These are phyloP conservation scores for Fusarium cyanostomum DNA, from an alignment of 2,329 filamentous ascomycete species.

Conservation along the genomic window DNA sequence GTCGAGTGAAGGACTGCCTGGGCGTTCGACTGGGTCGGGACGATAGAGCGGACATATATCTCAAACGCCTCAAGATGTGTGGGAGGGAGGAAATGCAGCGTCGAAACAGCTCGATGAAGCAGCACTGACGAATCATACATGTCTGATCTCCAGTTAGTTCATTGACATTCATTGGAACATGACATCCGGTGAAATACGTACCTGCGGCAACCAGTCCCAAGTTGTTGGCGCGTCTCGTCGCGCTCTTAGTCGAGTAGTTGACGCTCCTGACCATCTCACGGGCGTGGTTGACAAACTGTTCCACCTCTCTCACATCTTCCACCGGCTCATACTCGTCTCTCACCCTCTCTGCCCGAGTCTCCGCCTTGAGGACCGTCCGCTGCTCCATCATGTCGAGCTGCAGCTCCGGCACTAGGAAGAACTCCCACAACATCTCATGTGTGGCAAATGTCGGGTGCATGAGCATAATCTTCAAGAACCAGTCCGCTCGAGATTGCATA, in stretches of 20 bases:
- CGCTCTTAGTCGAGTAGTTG: slow-evolving; percentile 82
- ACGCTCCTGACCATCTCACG: slow-evolving; percentile 88
- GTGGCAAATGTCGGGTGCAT: slow-evolving; percentile 92
- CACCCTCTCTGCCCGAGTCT: slow-evolving; percentile 83
- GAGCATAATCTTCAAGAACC: slow-evolving; percentile 86
- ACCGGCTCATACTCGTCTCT: slow-evolving; percentile 89
- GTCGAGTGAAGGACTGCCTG: slow-evolving; percentile 77
- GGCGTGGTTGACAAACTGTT: slow-evolving; percentile 91
- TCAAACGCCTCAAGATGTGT: slow-evolving; percentile 76
- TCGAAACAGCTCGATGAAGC: slow-evolving; percentile 61
- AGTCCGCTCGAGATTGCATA: slow-evolving; percentile 85
- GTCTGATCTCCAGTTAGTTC: slow-evolving; percentile 59
- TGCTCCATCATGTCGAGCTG: slow-evolving; percentile 90
- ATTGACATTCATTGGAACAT: slow-evolving; percentile 21
- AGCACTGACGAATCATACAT: slow-evolving; percentile 72
- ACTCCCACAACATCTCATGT: slow-evolving; percentile 98
- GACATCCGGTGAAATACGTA: slow-evolving; percentile 48
- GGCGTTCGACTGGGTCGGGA: slow-evolving; percentile 77
- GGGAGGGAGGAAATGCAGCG: slow-evolving; percentile 73
- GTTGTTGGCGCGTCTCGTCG: slow-evolving; percentile 81
- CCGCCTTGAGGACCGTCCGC: slow-evolving; percentile 85
- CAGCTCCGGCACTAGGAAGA: slow-evolving; percentile 95
- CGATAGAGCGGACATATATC: slow-evolving; percentile 73
- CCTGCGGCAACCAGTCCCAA: slow-evolving; percentile 71
- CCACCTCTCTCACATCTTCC: slow-evolving; percentile 84